Conservation (phyloP, 352 stramenopile species). For the Pythium inflatum region DNA sequence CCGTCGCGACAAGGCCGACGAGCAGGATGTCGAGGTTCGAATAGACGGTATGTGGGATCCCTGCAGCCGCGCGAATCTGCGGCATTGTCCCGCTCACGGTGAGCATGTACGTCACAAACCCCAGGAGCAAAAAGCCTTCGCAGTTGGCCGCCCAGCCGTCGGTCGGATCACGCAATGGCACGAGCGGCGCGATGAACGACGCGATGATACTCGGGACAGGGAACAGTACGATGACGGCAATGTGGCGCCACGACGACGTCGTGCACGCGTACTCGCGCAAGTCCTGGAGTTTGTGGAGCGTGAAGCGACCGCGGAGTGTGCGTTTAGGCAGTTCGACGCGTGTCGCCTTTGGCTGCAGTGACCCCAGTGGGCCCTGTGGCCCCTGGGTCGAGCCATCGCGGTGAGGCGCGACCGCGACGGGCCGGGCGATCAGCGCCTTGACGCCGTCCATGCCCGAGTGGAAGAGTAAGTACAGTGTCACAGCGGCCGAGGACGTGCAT, state of each 20-base stretch:
- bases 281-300: neutral
- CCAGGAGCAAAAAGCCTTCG: neutral
- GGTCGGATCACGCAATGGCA: constrained; percentile 11
- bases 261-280: neutral
- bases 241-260: neutral
- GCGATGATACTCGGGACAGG: neutral
- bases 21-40: neutral
- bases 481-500: too few relatives aligned
- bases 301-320: neutral
- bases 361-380: too few relatives aligned
- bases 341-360: too few relatives aligned
- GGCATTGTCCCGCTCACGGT: neutral
- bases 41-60: neutral
- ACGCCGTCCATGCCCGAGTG: too few relatives aligned
- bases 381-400: too few relatives aligned
- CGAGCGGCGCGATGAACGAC: neutral
- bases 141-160: neutral
- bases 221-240: constrained; percentile 1
- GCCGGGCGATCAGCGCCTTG: too few relatives aligned
- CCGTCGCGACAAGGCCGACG: neutral
- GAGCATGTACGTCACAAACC: neutral
- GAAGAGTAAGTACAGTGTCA: too few relatives aligned
- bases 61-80: neutral
- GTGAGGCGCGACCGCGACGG: too few relatives aligned
- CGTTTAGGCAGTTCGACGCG: too few relatives aligned